A percentile compares a stretch with the other conserved stretches of the same genome.
phyloP scores from a whole-genome alignment of 2,329 filamentous ascomycete species.

The Pseudogymnoascus sp. region DNA sequence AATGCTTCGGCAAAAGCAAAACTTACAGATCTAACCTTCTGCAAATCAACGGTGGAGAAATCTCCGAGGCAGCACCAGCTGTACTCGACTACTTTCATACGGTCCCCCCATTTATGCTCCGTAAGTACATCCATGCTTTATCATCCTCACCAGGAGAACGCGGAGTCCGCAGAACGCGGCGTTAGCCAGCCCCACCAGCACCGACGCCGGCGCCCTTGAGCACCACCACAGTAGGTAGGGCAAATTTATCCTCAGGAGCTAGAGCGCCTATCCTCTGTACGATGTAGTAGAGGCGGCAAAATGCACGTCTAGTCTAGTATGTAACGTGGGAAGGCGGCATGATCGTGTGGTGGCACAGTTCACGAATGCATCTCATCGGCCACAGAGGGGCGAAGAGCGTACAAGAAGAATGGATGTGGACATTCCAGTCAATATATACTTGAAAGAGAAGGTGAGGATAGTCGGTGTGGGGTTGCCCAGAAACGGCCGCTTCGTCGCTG shows the following conservation, averaged over 20 bases:
- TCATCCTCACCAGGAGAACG: not conserved
- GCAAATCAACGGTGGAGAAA: not conserved
- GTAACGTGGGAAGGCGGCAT: conserved; percentile 4
- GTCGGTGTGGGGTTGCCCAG: not conserved
- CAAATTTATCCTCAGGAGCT: not conserved
- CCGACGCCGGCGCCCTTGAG: not conserved
- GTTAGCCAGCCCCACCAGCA: not conserved
- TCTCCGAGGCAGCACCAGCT: not conserved
- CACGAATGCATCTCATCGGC: not conserved
- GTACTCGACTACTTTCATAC: not conserved
- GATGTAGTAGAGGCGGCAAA: not conserved
- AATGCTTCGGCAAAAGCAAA: not conserved
- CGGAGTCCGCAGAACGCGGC: not conserved
- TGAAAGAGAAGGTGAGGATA: not conserved
- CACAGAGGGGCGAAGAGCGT: not conserved
- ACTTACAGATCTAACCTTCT: not conserved
- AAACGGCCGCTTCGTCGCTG: not conserved
- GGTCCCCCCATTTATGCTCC: no score
- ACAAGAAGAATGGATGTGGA: not conserved
- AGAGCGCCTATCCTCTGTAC: not conserved
- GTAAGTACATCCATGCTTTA: not conserved
- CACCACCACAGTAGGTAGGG: not conserved
- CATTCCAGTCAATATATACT: not conserved
- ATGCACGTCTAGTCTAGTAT: not conserved
- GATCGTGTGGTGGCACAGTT: not conserved